A percentile compares a stretch with the other conserved stretches of the same genome.
Evolutionary conservation across 306 rosid species (phyloP).

Genomic region (Casuarina cunninghamiana): DNA sequence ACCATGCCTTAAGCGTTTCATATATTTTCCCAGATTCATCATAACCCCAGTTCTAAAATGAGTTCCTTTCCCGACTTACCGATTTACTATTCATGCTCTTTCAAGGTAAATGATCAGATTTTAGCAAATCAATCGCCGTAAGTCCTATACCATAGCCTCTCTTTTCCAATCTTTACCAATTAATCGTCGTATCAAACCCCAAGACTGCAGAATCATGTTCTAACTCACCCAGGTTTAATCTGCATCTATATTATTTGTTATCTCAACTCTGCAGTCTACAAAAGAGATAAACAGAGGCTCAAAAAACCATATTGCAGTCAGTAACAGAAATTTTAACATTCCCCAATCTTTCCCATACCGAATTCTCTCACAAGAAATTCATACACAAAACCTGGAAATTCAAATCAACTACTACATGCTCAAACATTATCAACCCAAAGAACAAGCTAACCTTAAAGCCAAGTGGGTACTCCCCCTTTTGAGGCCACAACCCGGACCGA

Average conservation of each 20-base stretch:
- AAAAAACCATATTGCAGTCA: neutral
- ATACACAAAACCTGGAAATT: neutral
- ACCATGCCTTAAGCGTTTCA: too few species aligned
- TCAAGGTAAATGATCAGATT: neutral
- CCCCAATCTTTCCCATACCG: neutral
- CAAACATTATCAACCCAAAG: neutral
- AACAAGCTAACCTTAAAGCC: conserved; percentile 4
- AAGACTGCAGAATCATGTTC: neutral
- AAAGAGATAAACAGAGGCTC: neutral
- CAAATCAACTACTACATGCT: neutral
- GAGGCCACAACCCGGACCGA: conserved; percentile 19
- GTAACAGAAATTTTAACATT: neutral
- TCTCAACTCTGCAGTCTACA: neutral
- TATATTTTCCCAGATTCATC: too few species aligned
- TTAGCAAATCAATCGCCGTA: neutral
- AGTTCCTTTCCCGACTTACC: too few species aligned
- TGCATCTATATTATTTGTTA: neutral
- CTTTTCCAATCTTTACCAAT: neutral
- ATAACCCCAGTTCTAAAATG: too few species aligned
- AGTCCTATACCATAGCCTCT: neutral
- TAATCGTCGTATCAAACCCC: neutral
- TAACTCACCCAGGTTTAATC: neutral
- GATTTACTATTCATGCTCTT: neutral
- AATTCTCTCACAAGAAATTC: neutral
- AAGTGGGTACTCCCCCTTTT: conserved; percentile 18